Base-by-base conservation (phyloP, 2,329 filamentous ascomycete species). In the Colletotrichum destructivum region DNA sequence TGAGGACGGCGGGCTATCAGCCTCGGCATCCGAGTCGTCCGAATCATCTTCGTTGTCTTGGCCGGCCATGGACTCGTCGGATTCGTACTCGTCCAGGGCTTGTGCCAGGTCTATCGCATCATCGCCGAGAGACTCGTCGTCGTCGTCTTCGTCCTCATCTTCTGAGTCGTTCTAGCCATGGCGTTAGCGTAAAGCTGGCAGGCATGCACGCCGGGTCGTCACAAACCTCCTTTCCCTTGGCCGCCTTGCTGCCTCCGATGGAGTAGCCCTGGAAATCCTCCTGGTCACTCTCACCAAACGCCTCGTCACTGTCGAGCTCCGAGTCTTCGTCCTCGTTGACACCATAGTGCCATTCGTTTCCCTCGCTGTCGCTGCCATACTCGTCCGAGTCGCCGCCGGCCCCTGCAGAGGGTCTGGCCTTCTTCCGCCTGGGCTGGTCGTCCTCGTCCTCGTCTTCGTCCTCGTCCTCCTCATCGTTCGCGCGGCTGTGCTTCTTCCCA, bases 251-350 rank as follows among this genome's bases (percentile, higher is more conserved):
- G 13, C 87, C 88, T 1, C 87, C 77, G 72, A 91, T 90, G 0
- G 85, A 77, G 77, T 92, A 97, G 13, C 91, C 93, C 74, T 94
- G 90, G 75, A 97, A 97, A 74, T 88, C 89, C 79, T 97, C 95
- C 77, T 96, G 92, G 77, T 98, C 95, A 77, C 94, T 96, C 75
- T 94, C 92, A 4, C 94, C 94, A 85, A 98, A 94, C 2, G 96
- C 95, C 77, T 97, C 94, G 79, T 91, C 89, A 76, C 88, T 90
- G 75, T 91, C 90, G 64, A 91, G 88, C 71, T 91, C 89, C 6
- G 89, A 91, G 75, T 91, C 89, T 23, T 91, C 87, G 47, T 91
- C 89, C 42, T 88, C 87, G 18, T 84, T 84, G 26, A 84, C 85
- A 35, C 95, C 95, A 62, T 97, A 86, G 61, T 88, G 91, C 94